A percentile compares a stretch with the other conserved stretches of the same genome.
phyloP scores from a whole-genome alignment of 345 rosid species.

The Syzygium jambos region DNA sequence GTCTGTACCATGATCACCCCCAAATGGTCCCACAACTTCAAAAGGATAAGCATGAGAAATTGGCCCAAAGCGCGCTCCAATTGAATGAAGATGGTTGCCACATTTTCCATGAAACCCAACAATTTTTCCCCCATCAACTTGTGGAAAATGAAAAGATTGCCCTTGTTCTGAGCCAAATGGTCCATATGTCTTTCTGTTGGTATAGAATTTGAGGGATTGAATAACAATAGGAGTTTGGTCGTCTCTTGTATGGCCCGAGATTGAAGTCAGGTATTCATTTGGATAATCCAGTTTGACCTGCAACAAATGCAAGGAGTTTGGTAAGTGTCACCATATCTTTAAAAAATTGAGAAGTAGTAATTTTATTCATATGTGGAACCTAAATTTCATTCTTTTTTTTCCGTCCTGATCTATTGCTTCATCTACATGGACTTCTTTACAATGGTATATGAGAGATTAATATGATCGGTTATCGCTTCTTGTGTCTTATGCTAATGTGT shows the following conservation, averaged over 20 bases:
- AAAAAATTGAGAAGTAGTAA: neutral
- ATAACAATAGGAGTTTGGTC: neutral
- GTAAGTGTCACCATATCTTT: neutral
- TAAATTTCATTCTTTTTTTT: neutral
- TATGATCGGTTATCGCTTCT: neutral
- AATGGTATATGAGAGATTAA: neutral
- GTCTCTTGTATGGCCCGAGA: neutral
- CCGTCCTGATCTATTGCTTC: neutral
- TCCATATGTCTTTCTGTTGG: neutral
- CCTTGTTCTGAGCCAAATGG: neutral
- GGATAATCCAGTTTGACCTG: conserved; percentile 4
- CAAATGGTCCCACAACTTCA: neutral
- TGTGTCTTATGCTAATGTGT: neutral
- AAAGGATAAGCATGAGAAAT: neutral
- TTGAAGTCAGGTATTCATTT: neutral
- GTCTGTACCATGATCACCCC: neutral
- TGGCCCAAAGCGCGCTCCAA: conserved; percentile 2
- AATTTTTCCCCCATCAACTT: neutral
- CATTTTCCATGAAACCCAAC: neutral
- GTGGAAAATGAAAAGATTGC: neutral
- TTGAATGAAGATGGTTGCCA: neutral
- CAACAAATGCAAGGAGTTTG: neutral
- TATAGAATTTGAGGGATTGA: neutral
- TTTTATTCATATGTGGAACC: neutral
- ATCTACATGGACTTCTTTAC: neutral